Evolutionary conservation across 768 basidiomycete genomes (phyloP).

Genomic region (Calocera viscosa): DNA sequence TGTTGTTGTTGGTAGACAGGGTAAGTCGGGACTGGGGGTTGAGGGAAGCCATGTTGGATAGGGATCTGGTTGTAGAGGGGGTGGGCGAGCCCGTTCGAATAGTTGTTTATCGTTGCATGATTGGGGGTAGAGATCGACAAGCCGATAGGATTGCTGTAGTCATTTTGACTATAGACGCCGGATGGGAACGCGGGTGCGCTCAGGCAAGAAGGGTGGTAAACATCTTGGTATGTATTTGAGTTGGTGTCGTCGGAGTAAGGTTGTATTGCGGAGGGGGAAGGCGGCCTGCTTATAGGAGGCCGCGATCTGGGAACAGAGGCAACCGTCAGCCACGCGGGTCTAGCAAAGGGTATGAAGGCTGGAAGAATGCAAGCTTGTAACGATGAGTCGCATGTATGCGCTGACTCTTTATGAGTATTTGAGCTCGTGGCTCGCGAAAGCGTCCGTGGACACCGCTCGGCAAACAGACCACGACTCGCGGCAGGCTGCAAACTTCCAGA

Average conservation of each 20-base stretch:
- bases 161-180: constrained; percentile 5
- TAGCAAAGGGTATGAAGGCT: not conserved
- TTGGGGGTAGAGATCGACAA: not conserved
- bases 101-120: not conserved
- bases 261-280: not conserved
- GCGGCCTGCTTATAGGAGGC: constrained; percentile 8
- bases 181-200: not conserved
- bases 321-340: not conserved
- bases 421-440: not conserved
- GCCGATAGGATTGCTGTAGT: constrained; percentile 7
- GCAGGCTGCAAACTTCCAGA: not conserved
- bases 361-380: not conserved
- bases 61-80: constrained; percentile 1
- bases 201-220: not conserved
- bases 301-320: not conserved
- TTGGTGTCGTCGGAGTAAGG: not conserved
- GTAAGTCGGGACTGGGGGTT: not conserved
- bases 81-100: not conserved
- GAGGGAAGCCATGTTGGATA: constrained; percentile 6
- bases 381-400: constrained; percentile 2
- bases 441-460: constrained; percentile 2
- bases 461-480: not conserved
- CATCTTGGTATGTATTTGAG: not conserved
- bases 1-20: not conserved
- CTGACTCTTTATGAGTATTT: not conserved